Evolutionary conservation across 2,329 filamentous ascomycete genomes (phyloP).

Genomic region (Aspergillus fructus): DNA sequence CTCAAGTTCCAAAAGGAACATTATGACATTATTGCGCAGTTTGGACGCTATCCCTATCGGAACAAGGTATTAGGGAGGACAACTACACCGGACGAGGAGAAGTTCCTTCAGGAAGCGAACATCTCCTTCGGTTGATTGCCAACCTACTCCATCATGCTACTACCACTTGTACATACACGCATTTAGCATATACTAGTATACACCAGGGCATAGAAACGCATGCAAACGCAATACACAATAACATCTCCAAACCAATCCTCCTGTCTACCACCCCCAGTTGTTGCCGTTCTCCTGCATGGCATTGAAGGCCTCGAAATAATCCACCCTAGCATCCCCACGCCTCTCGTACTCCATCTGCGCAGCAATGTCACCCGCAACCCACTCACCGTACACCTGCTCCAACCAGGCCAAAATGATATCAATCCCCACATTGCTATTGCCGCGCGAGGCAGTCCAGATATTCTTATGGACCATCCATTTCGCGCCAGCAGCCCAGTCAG

Average conservation of each 20-base stretch:
- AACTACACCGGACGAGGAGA: slow-evolving; percentile 5
- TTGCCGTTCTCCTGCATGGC: too few species aligned
- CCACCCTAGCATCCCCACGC: not conserved
- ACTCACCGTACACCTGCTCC: too few species aligned
- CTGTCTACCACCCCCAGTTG: too few species aligned
- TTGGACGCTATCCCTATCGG: slow-evolving; percentile 10
- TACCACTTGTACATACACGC: not conserved
- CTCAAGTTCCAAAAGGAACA: slow-evolving; percentile 9
- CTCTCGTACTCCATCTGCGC: not conserved
- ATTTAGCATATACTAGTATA: not conserved
- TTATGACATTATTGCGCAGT: slow-evolving; percentile 7
- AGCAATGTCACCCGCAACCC: not conserved
- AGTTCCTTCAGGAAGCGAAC: slow-evolving; percentile 3
- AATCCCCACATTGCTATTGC: slow-evolving; percentile 47
- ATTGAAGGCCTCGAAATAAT: not conserved
- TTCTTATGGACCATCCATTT: slow-evolving; percentile 64
- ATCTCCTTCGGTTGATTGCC: not conserved
- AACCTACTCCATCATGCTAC: not conserved
- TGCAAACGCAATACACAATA: not conserved
- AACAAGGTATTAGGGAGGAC: not conserved
- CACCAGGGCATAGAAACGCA: not conserved
- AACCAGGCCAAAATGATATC: not conserved
- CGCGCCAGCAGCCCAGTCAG: too few species aligned
- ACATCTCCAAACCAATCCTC: not conserved
- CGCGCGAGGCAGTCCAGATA: slow-evolving; percentile 65